These are phyloP conservation scores for Penstemon barbatus DNA, from an alignment of 257 asterid genomes.

Conservation along the genomic window DNA sequence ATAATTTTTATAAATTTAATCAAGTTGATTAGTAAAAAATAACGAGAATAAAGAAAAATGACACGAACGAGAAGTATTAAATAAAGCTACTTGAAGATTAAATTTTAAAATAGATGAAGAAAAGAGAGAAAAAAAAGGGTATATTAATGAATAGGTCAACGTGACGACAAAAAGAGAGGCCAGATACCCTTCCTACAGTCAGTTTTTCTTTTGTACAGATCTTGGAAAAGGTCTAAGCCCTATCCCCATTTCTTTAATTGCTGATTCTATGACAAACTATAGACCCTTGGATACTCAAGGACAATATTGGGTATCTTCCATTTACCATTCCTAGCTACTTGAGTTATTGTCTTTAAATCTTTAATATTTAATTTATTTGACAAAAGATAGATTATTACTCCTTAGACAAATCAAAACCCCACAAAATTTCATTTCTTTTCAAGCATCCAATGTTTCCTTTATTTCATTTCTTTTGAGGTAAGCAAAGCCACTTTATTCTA, in stretches of 20 bases:
- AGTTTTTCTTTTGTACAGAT: conserved; percentile 40
- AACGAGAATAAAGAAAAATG: too few relatives aligned
- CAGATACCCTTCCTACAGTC: conserved; percentile 28
- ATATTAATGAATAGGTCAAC: conserved; percentile 35
- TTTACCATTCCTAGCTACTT: neutral
- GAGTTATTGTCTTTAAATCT: neutral
- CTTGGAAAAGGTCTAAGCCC: conserved; percentile 44
- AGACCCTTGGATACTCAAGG: conserved; percentile 50
- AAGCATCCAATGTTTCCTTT: conserved; percentile 71
- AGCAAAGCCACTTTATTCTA: conserved; percentile 17
- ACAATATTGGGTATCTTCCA: conserved; percentile 62
- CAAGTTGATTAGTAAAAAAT: too few relatives aligned
- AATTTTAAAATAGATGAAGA: neutral
- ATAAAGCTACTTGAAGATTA: conserved; percentile 25
- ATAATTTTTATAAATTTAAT: too few relatives aligned
- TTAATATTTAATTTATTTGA: neutral
- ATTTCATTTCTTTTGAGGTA: conserved; percentile 58
- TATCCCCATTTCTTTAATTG: conserved; percentile 18
- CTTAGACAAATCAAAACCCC: conserved; percentile 60
- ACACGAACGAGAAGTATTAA: too few relatives aligned
- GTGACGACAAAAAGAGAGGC: conserved; percentile 51
- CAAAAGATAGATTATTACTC: conserved; percentile 23
- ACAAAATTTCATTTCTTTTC: conserved; percentile 49
- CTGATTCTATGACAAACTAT: conserved; percentile 84
- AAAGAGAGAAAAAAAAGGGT: conserved; percentile 13